Evolutionary conservation across 495 filamentous ascomycete species (phyloP).

Genomic region (Podospora australis): DNA sequence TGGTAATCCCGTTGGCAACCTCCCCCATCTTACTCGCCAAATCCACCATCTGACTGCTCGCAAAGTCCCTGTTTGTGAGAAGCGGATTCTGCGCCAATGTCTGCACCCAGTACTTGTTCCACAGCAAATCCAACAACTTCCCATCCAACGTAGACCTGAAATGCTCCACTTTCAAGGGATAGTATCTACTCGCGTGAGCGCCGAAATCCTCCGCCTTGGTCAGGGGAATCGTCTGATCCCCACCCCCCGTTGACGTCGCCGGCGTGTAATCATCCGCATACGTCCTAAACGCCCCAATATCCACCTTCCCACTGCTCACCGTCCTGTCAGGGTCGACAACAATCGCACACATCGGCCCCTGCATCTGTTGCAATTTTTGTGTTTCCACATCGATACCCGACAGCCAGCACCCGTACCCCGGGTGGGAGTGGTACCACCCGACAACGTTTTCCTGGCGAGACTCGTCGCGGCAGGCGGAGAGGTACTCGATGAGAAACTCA

Average conservation of each 20-base stretch:
- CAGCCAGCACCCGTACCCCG: constrained; percentile 98
- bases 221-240: constrained; percentile 73
- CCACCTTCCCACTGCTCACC: constrained; percentile 88
- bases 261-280: constrained; percentile 69
- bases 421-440: constrained; percentile 98
- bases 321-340: constrained; percentile 97
- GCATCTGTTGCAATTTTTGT: constrained; percentile 73
- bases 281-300: constrained; percentile 95
- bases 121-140: constrained; percentile 77
- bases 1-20: constrained; percentile 23
- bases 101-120: constrained; percentile 99
- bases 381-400: constrained; percentile 92
- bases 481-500: constrained; percentile 90
- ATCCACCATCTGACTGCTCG: constrained; percentile 87
- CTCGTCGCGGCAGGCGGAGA: constrained; percentile 66
- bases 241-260: constrained; percentile 19
- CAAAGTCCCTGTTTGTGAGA: constrained; percentile 88
- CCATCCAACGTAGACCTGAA: constrained; percentile 89
- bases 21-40: constrained; percentile 71
- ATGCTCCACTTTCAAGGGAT: constrained; percentile 81
- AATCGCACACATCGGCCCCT: constrained; percentile 89
- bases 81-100: constrained; percentile 95
- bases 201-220: constrained; percentile 95
- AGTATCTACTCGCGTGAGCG: constrained; percentile 84
- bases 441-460: constrained; percentile 82